Base-by-base conservation (phyloP, 2,329 filamentous ascomycete species). In the Scorias spongiosa region DNA sequence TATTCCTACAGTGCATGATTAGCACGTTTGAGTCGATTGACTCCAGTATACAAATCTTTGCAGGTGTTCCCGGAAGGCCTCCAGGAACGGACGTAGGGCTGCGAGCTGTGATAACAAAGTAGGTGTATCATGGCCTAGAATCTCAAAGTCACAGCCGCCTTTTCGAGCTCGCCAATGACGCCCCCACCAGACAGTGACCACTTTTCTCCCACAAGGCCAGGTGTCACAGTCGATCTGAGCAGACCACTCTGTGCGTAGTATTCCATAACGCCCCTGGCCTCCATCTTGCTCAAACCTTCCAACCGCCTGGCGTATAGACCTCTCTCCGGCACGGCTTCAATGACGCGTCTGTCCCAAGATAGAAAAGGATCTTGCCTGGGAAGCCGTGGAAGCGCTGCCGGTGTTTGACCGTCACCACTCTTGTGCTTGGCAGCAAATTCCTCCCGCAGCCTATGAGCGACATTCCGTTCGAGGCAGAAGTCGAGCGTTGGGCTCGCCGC, bases 221-320 rank as follows among this genome's bases (percentile, higher is more conserved):
- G 79, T 55, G 84, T 80, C 41, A 95, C 71, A 39, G 68, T 71
- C 48, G 75, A 69, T 50, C 83, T 75, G 57, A 93, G 61, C 59
- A 94, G 70, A 10, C 89, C 91, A 61, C 85, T 93, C 30, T 76
- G 78, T 5, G 85, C 87, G 71, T 89, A 96, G 66, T 95, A 96
- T 67, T 95, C 87, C 78, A 96, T 81, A 53, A 93, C 69, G 1
- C 78, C 73, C 47, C 81, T 75, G 10, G 84, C 79, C 65, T 96
- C 89, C 2, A 72, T 65, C 63, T 80, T 84, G 54, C 69, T 80
- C 51, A 95, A 56, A 8, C 84, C 82, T 37, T 74, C 70, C 15
- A 94, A 58, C 15, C 74, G 71, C 52, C 71, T 62, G 2, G 74
- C 59, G 29, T 68, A 63, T 18, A 40, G 17, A 2, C 44, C 42